phyloP scores from a whole-genome alignment of 148 eudicot genomes.

The Dianthus caryophyllus region DNA sequence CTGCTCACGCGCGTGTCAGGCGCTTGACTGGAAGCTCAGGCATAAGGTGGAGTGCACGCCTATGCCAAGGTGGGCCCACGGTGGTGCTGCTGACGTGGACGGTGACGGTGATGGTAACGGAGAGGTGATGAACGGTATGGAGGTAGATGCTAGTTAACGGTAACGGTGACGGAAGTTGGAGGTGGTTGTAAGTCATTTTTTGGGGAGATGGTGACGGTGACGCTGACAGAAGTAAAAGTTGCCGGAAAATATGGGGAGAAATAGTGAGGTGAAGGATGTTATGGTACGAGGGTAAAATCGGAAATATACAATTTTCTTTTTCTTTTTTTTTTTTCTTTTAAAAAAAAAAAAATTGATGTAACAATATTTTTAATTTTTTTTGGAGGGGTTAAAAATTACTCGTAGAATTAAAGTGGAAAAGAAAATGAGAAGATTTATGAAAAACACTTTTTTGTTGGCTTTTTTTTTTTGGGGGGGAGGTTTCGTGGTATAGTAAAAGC shows the following conservation, averaged over 20 bases:
- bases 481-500: too few relatives aligned
- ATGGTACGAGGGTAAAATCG: slow-evolving; percentile 17
- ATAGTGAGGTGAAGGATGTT: neutral
- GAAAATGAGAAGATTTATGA: too few relatives aligned
- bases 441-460: too few relatives aligned
- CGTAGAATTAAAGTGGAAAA: too few relatives aligned
- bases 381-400: too few relatives aligned
- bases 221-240: slow-evolving; percentile 20
- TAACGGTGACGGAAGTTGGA: slow-evolving; percentile 21
- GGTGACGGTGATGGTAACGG: slow-evolving; percentile 15
- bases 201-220: slow-evolving; percentile 13
- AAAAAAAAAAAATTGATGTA: neutral
- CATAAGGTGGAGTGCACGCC: slow-evolving; percentile 58
- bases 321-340: neutral
- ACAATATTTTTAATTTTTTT: too few relatives aligned
- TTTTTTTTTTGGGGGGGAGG: too few relatives aligned
- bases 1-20: slow-evolving; percentile 75
- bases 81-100: slow-evolving; percentile 1
- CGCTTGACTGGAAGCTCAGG: slow-evolving; percentile 65
- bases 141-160: slow-evolving; percentile 1
- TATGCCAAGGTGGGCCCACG: slow-evolving; percentile 28
- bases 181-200: slow-evolving; percentile 5
- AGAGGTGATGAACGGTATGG: slow-evolving; percentile 9
- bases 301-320: slow-evolving; percentile 7
- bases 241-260: neutral